Base-by-base conservation (phyloP, 2,329 filamentous ascomycete genomes). In the Colletotrichum sp. region DNA sequence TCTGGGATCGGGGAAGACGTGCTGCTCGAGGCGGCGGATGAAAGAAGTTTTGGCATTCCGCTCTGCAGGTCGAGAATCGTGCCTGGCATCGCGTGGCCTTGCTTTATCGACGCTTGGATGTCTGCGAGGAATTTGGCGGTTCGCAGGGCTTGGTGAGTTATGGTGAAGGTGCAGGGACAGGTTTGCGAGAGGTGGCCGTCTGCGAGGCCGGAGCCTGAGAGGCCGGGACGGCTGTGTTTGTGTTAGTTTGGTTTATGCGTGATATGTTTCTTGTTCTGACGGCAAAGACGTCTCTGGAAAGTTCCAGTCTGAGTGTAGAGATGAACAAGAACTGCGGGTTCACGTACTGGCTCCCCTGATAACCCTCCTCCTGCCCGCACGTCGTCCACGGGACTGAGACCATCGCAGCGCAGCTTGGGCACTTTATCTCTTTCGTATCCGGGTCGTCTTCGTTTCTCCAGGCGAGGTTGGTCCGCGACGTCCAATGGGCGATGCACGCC, bases 111-210 rank as follows among this genome's bases (percentile, higher is more conserved):
- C 1, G 78, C 79, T 32, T 87, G 80, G 2, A 90, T 82, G 76
- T 95, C 93, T 34, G 82, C 83, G 64, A 87, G 85, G 79, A 95
- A 93, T 73, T 92, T 93, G 10, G 82, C 85, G 2, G 92, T 87
- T 21, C 89, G 87, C 1, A 95, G 86, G 2, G 84, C 84, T 30
- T 93, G 89, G 78, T 92, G 90, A 2, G 86, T 89, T 71, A 93
- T 77, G 3, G 83, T 82, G 3, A 80, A 76, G 79, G 92, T 94
- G 4, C 74, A 78, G 3, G 80, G 68, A 79, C 92, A 94, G 0
- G 39, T 59, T n/a, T 82, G 78, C 0, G 77, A 78, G 69, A 94
- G 90, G 7, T 86, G 82, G 32, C 84, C 82, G 69, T 92, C 90
- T 8, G 88, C 88, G 79, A 87, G 91, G 8, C 90, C 90, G 8